A percentile compares a stretch with the other conserved stretches of the same genome.
phyloP scores from a whole-genome alignment of 2,329 filamentous ascomycete species.

The Pseudogymnoascus sp. region DNA sequence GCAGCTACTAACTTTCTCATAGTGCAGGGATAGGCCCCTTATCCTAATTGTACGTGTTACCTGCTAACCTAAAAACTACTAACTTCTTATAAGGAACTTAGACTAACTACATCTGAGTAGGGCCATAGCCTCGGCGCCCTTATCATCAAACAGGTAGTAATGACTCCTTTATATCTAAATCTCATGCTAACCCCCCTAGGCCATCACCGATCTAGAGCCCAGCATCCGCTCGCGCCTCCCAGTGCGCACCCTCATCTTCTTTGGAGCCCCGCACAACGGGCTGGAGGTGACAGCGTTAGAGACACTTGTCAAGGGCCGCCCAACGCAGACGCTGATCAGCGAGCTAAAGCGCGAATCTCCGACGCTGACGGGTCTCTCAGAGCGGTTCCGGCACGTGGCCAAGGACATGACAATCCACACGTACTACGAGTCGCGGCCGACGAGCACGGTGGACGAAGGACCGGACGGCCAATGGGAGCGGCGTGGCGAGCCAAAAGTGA shows the following conservation, averaged over 20 bases:
- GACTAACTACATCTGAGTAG: neutral
- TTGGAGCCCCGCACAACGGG: neutral
- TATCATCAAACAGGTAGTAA: neutral
- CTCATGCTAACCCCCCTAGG: neutral
- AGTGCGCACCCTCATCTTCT: conserved; percentile 2
- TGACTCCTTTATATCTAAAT: neutral
- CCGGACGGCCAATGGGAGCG: neutral
- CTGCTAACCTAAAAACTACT: too few species aligned
- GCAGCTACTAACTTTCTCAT: neutral
- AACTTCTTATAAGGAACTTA: neutral
- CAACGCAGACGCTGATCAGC: neutral
- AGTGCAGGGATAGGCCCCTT: neutral
- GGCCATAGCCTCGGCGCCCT: neutral
- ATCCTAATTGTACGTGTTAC: neutral
- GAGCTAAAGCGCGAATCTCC: neutral
- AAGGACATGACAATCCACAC: neutral
- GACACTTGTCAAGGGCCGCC: neutral
- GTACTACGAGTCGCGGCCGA: neutral
- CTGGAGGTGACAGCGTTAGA: neutral
- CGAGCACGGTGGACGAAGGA: neutral
- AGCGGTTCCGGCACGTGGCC: neutral
- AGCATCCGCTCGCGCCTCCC: neutral
- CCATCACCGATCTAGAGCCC: neutral
- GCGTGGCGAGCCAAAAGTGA: neutral
- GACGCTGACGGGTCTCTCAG: neutral